Evolutionary conservation across 768 basidiomycete genomes (phyloP).

Genomic region (Xanthoconium stramineum): DNA sequence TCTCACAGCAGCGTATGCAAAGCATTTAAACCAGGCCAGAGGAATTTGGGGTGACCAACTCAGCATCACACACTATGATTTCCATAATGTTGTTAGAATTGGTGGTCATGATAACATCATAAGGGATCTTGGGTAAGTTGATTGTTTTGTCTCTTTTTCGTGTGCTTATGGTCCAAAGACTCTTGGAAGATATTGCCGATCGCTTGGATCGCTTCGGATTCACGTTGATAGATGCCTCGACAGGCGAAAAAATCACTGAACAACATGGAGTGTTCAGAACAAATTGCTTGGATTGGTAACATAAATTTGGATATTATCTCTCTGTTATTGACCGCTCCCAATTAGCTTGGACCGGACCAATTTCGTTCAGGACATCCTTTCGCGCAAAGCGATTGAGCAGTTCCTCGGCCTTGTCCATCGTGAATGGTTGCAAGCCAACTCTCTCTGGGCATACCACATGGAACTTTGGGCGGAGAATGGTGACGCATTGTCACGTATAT

Average conservation of each 20-base stretch:
- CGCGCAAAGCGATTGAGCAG: conserved; percentile 73
- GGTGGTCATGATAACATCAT: conserved; percentile 87
- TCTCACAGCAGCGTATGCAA: conserved; percentile 77
- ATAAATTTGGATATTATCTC: background rate
- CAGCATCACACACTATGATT: conserved; percentile 88
- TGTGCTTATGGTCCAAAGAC: conserved; percentile 39
- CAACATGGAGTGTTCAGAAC: conserved; percentile 92
- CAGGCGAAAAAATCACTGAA: conserved; percentile 73
- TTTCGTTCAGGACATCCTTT: conserved; percentile 94
- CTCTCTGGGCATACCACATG: conserved; percentile 84
- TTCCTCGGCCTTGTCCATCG: conserved; percentile 77
- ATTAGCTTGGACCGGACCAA: conserved; percentile 92
- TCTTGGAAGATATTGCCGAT: conserved; percentile 53
- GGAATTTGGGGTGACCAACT: conserved; percentile 64
- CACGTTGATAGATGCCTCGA: conserved; percentile 67
- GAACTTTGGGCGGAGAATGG: conserved; percentile 98
- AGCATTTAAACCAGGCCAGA: conserved; percentile 70
- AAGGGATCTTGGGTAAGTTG: conserved; percentile 60
- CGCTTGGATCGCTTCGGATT: conserved; percentile 82
- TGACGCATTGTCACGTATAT: conserved; percentile 88
- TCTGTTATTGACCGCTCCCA: conserved; percentile 3
- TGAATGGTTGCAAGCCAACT: conserved; percentile 66
- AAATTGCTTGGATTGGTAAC: conserved; percentile 92
- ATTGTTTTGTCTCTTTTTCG: background rate
- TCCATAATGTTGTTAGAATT: conserved; percentile 77